These are phyloP conservation scores for Naegleria lovaniensis DNA, from an alignment of 208 protist species.

Conservation along the genomic window DNA sequence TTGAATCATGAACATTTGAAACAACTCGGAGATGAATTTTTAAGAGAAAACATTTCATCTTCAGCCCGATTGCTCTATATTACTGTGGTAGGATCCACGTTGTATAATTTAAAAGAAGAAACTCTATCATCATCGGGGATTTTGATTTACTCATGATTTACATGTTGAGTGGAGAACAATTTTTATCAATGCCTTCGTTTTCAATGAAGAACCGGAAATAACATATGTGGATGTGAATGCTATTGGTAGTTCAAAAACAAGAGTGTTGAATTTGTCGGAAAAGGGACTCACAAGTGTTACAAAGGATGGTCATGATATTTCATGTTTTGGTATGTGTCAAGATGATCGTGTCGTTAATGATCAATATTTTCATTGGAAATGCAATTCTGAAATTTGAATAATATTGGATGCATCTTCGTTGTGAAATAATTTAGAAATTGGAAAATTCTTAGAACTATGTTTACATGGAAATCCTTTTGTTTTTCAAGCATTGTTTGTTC, in stretches of 20 bases:
- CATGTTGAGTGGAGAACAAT: not conserved
- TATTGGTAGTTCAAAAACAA: not conserved
- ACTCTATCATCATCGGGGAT: not conserved
- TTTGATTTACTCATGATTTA: not conserved
- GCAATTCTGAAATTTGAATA: too few relatives aligned
- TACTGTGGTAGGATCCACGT: not conserved
- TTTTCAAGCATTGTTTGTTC: not conserved
- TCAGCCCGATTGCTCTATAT: not conserved
- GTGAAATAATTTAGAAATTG: not conserved
- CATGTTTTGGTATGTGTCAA: not conserved
- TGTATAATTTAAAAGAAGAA: not conserved
- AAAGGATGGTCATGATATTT: not conserved
- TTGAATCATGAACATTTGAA: too few relatives aligned
- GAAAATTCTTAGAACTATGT: not conserved
- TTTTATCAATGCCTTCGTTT: not conserved
- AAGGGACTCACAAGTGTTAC: not conserved
- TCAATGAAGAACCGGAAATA: not conserved
- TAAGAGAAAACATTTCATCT: not conserved
- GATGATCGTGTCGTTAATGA: not conserved
- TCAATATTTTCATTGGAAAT: not conserved
- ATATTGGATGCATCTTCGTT: not conserved
- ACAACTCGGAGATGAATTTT: not conserved
- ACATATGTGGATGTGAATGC: not conserved
- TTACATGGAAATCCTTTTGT: not conserved
- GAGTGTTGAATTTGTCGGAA: not conserved